A percentile compares a stretch with the other conserved stretches of the same genome.
These are phyloP conservation scores for Phylloporus rhodoxanthus DNA, from an alignment of 768 basidiomycete species.

Conservation along the genomic window DNA sequence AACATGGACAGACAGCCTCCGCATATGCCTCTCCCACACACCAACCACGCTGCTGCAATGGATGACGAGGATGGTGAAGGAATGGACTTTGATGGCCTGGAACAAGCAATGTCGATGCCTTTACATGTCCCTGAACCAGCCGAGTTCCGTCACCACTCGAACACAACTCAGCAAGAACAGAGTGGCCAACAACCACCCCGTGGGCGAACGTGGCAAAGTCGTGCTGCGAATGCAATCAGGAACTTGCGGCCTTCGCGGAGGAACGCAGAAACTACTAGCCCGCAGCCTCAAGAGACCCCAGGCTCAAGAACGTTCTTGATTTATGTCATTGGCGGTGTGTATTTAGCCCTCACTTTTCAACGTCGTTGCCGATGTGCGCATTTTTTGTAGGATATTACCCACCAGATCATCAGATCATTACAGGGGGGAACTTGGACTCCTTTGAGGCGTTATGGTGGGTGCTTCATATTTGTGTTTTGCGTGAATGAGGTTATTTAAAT, in stretches of 20 bases:
- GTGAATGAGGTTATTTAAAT: not conserved
- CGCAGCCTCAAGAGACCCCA: constrained; percentile 20
- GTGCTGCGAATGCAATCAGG: constrained; percentile 58
- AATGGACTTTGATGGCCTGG: constrained; percentile 23
- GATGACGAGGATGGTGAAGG: constrained; percentile 26
- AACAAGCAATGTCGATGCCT: constrained; percentile 21
- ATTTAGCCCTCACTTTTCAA: not conserved
- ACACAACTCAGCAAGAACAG: constrained; percentile 12
- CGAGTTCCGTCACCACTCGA: constrained; percentile 16
- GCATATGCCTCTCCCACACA: constrained; percentile 12
- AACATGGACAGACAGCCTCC: constrained; percentile 39
- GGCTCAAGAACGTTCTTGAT: constrained; percentile 70
- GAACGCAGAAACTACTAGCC: constrained; percentile 15
- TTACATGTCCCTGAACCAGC: constrained; percentile 26
- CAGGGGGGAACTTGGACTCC: constrained; percentile 70
- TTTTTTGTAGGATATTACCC: constrained; percentile 75
- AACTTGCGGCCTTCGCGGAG: constrained; percentile 42
- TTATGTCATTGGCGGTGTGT: constrained; percentile 78
- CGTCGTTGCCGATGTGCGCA: constrained; percentile 2
- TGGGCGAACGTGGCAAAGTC: constrained; percentile 50
- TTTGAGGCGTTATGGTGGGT: constrained; percentile 74
- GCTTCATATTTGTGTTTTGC: not conserved
- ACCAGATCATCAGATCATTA: constrained; percentile 81
- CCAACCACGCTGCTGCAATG: constrained; percentile 9
- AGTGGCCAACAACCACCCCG: constrained; percentile 21